These are phyloP conservation scores for Dinochytrium kinnereticum DNA, from an alignment of 371 early-diverging fungal genomes.

Conservation along the genomic window DNA sequence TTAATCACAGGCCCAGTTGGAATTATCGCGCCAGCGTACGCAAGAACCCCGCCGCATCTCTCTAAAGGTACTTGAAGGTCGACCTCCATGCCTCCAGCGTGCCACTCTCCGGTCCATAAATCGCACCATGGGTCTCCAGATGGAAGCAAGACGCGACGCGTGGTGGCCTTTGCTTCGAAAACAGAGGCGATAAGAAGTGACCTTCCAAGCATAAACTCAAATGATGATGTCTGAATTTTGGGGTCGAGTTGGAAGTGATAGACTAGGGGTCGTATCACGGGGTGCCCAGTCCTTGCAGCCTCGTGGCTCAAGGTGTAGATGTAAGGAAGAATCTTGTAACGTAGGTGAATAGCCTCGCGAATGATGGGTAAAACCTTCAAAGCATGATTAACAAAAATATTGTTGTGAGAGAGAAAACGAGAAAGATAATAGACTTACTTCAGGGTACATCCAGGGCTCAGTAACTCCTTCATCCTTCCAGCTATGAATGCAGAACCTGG, in stretches of 20 bases:
- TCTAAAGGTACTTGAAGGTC: constrained; percentile 30
- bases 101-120: constrained; percentile 42
- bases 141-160: constrained; percentile 52
- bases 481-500: constrained; percentile 67
- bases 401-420: not conserved
- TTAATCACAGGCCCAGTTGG: constrained; percentile 38
- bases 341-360: constrained; percentile 58
- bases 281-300: constrained; percentile 43
- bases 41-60: constrained; percentile 42
- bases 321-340: constrained; percentile 64
- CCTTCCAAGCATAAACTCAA: constrained; percentile 65
- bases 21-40: constrained; percentile 34
- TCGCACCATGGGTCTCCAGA: constrained; percentile 37
- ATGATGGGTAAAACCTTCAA: constrained; percentile 54
- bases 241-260: constrained; percentile 61
- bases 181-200: constrained; percentile 60
- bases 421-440: constrained; percentile 27
- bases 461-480: constrained; percentile 65
- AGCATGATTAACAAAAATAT: constrained; percentile 1
- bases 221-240: constrained; percentile 47
- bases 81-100: constrained; percentile 33
- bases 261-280: constrained; percentile 63
- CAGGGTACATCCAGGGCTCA: constrained; percentile 65
- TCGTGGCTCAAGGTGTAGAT: constrained; percentile 58
- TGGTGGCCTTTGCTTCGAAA: constrained; percentile 37